Evolutionary conservation across 2,329 filamentous ascomycete genomes (phyloP).

Genomic region (Cytospora chrysosperma): DNA sequence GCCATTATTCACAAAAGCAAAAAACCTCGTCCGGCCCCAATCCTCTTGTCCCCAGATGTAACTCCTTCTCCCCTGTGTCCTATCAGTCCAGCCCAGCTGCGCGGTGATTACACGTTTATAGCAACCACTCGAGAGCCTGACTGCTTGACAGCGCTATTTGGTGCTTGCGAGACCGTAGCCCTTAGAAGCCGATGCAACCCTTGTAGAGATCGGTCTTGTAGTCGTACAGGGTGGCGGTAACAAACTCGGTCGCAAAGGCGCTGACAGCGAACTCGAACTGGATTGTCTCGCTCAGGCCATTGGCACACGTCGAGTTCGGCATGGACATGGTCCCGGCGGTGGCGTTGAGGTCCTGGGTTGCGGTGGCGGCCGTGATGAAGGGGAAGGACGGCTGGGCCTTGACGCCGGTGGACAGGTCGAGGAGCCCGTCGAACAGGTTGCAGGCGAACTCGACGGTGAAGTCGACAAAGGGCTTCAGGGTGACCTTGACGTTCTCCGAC

Average conservation of each 20-base stretch:
- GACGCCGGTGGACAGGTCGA: slow-evolving; percentile 23
- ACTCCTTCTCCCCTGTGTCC: not conserved
- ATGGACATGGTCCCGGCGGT: slow-evolving; percentile 9
- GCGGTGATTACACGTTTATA: not conserved
- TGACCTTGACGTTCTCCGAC: slow-evolving; percentile 16
- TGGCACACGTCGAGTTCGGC: slow-evolving; percentile 21
- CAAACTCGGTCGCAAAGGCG: slow-evolving; percentile 21
- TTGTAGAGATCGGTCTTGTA: slow-evolving; percentile 16
- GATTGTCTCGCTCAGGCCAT: slow-evolving; percentile 18
- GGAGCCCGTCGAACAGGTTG: slow-evolving; percentile 19
- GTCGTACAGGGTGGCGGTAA: slow-evolving; percentile 16
- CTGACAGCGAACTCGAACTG: slow-evolving; percentile 15
- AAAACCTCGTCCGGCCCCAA: not conserved
- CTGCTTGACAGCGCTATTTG: not conserved
- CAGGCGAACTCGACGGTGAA: slow-evolving; percentile 24
- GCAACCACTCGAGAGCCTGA: not conserved
- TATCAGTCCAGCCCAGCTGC: slow-evolving; percentile 2
- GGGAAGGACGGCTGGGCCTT: slow-evolving; percentile 22
- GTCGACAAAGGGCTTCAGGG: slow-evolving; percentile 18
- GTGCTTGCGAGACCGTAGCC: not conserved
- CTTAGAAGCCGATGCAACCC: slow-evolving; percentile 10
- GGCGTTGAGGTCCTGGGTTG: slow-evolving; percentile 19
- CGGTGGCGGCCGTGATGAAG: slow-evolving; percentile 17
- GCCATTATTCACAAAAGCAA: not conserved
- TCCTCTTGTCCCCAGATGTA: slow-evolving; percentile 10